Evolutionary conservation across 208 protist genomes (phyloP).

Genomic region (Novymonas esmeraldas): DNA sequence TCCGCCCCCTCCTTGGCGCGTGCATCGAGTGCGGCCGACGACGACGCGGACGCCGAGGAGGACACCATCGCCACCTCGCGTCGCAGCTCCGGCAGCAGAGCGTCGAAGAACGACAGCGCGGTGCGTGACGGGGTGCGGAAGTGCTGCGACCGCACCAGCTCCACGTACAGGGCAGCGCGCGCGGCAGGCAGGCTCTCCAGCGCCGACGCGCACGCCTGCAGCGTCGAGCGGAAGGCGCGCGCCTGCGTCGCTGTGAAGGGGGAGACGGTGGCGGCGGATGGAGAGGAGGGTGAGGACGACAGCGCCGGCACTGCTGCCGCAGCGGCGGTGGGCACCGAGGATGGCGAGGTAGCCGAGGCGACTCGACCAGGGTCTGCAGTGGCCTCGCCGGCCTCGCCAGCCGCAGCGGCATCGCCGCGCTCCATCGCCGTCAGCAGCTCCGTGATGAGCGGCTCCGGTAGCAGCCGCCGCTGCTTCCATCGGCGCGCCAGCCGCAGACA

Average conservation of each 20-base stretch:
- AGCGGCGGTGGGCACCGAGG: too few species aligned
- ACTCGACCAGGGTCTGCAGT: not conserved
- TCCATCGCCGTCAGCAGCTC: conserved; percentile 39
- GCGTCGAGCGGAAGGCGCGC: conserved; percentile 40
- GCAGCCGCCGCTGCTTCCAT: conserved; percentile 50
- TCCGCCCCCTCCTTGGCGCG: not conserved
- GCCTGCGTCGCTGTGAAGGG: conserved; percentile 44
- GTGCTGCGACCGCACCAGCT: conserved; percentile 50
- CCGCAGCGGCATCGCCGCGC: not conserved
- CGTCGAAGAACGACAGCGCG: conserved; percentile 54
- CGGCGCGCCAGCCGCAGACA: conserved; percentile 52
- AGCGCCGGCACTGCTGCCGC: too few species aligned
- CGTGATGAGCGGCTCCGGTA: conserved; percentile 30
- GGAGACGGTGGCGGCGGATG: not conserved
- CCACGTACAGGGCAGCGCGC: conserved; percentile 51
- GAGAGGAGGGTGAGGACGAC: not conserved
- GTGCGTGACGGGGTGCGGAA: conserved; percentile 37
- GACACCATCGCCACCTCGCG: conserved; percentile 25
- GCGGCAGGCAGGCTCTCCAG: conserved; percentile 62
- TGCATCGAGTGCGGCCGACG: not conserved
- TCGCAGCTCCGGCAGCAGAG: conserved; percentile 45
- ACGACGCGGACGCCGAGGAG: not conserved
- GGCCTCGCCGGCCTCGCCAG: not conserved
- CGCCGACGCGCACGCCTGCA: conserved; percentile 58
- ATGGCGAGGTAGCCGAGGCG: too few species aligned